Evolutionary conservation across 164 flowering plant genomes (phyloP), one percentile per base, ranked within the genome.

Genomic region (Protea cynaroides): DNA sequence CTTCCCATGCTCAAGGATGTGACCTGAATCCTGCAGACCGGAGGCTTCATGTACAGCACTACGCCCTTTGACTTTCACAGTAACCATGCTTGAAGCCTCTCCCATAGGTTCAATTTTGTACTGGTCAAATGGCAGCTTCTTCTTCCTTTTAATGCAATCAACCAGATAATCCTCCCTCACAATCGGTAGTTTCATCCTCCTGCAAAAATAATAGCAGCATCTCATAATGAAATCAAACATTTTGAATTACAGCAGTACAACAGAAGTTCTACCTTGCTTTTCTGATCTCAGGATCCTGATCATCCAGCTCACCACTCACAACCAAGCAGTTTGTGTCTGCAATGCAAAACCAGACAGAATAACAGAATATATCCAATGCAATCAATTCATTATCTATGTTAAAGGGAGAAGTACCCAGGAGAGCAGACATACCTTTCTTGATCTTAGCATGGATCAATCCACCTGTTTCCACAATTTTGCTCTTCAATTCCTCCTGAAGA

Each of bases 41-140:
- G 98, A 95, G 38, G 86, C 65, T 75, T 83, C 97, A 74, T 92
- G 99, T 62, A 95, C 99, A 59, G 98, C 86, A 79, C 96, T 84
- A 52, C 80, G 74, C 25, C 99, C 98, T 76, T 92, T 95, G 51
- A 92, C 99, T 74, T 85, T 95, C 56, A 95, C 85, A 46, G 93
- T 90, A 22, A 84, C 82, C 77, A 78, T 71, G 54, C 82, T 74
- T 64, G 82, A 78, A 62, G 75, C 53, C 65, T 83, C 84, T 59
- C 81, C 81, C 61, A 62, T 43, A 51, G 83, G 61, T 76, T 92
- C 94, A 56, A 86, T 66, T 82, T 80, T 82, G 74, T 92, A 92
- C 34, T 68, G 67, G 67, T 86, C 85, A 78, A 82, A 80, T 53
- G 88, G 88, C 75, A 92, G 97, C 81, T 76, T 90, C 77, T 81